Base-by-base conservation (phyloP, 768 basidiomycete genomes). In the Macrocybe gigantea region DNA sequence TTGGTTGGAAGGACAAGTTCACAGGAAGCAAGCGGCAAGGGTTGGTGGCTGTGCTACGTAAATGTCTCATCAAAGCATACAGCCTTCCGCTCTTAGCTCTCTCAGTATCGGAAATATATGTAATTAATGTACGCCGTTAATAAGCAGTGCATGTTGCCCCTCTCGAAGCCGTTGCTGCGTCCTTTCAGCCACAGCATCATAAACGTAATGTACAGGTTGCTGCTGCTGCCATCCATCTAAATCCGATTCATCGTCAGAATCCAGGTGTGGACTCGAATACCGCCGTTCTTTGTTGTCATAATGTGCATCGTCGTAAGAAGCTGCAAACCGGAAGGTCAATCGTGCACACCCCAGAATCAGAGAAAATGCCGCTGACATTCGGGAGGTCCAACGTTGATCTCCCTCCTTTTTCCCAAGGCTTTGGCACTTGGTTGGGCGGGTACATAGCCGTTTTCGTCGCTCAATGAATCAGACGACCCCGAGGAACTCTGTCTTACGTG, bases 101-200 rank as follows among this genome's bases (percentile, higher is more conserved):
- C 29, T 13, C 10, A 33, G 11, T 30, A 31, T 6, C 5, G 35
- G 30, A 33, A 44, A 32, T 22, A 22, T 22, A 22, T 22, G 22
- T 22, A 22, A 12, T 44, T 64, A 78, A 61, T 77, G 74, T 45
- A 78, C 70, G 15, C 74, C 75, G 53, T 76, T 77, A 6, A 73
- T 70, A 22, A 70, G 49, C 38, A 64, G 8, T 8, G 32, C 38
- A 32, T 50, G 51, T 30, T 66, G 57, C 13, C 65, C 73, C 53
- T 79, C 73, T 49, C 67, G 66, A 45, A 85, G 69, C 48, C 79
- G 71, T 67, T 82, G 73, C 54, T 77, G 70, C 45, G 80, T 80
- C 52, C 88, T 78, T 63, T 95, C 92, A 22, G 90, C 90, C 5
- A 85, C 90, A 0, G 93, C 93, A 60, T 96, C 93, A 62, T 96